A percentile compares a stretch with the other conserved stretches of the same genome.
Evolutionary conservation across 345 rosid species (phyloP).

Genomic region (Gossypium rotundifolium): DNA sequence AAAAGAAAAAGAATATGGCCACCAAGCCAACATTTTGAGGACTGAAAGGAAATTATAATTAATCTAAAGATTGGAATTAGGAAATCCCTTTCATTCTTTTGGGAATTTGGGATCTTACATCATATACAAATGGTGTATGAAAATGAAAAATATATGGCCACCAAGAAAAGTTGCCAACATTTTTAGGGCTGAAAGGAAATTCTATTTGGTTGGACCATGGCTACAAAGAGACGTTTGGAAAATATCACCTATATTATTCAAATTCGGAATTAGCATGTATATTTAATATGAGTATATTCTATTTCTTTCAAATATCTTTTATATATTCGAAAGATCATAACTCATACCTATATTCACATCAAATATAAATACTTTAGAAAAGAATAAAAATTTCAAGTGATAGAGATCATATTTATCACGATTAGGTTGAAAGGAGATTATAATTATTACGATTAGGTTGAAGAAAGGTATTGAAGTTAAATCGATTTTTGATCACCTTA

Average conservation of each 20-base stretch:
- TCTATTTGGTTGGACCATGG: neutral
- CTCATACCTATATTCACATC: no score
- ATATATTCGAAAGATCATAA: no score
- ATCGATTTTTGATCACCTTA: neutral
- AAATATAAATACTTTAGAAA: neutral
- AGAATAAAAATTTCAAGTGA: neutral
- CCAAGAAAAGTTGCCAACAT: neutral
- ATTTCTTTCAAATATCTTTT: no score
- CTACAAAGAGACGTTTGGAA: neutral
- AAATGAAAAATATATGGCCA: neutral
- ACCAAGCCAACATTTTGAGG: slow-evolving; percentile 1
- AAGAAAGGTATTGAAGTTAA: neutral
- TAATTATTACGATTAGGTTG: neutral
- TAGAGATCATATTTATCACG: neutral
- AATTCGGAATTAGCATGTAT: neutral
- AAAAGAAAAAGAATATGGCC: neutral
- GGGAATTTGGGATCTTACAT: slow-evolving; percentile 6
- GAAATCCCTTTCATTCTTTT: neutral
- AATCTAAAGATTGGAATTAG: neutral
- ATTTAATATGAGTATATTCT: no score
- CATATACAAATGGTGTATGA: neutral
- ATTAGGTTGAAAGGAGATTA: neutral
- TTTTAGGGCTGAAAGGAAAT: neutral
- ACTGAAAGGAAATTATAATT: neutral
- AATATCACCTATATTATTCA: neutral